Conservation (phyloP, 345 rosid species). For the Turritis glabra region DNA sequence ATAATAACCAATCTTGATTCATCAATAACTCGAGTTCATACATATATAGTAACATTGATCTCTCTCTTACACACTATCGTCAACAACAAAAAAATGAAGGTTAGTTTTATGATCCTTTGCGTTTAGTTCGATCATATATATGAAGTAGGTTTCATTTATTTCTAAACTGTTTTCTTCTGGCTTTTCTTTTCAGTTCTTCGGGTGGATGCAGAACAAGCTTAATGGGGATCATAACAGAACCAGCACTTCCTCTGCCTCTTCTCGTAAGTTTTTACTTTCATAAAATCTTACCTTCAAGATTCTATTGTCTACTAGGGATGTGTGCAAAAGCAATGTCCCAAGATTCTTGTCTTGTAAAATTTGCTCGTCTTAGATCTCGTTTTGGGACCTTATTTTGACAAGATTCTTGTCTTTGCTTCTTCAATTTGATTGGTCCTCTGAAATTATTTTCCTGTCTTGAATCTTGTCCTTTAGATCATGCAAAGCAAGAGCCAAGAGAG, state of each 20-base stretch:
- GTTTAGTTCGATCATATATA: neutral
- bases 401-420: slow-evolving; percentile 11
- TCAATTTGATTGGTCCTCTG: slow-evolving; percentile 5
- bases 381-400: slow-evolving; percentile 3
- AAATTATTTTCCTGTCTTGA: neutral
- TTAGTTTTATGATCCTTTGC: slow-evolving; percentile 18
- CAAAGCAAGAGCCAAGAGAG: slow-evolving; percentile 67
- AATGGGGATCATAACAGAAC: slow-evolving; percentile 44
- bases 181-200: slow-evolving; percentile 56
- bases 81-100: slow-evolving; percentile 28
- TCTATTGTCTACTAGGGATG: slow-evolving; percentile 32
- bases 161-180: slow-evolving; percentile 10
- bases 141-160: neutral
- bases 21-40: slow-evolving; percentile 17
- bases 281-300: slow-evolving; percentile 16
- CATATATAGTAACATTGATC: neutral
- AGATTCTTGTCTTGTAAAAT: neutral
- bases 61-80: neutral
- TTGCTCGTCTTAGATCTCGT: neutral
- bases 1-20: slow-evolving; percentile 26
- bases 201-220: slow-evolving; percentile 86
- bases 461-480: slow-evolving; percentile 40
- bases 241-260: slow-evolving; percentile 41
- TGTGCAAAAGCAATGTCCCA: slow-evolving; percentile 29
- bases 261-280: slow-evolving; percentile 53